A percentile compares a stretch with the other conserved stretches of the same genome.
phyloP scores from a whole-genome alignment of 192 early-diverging fungal genomes.

The Backusella mclennaniae region DNA sequence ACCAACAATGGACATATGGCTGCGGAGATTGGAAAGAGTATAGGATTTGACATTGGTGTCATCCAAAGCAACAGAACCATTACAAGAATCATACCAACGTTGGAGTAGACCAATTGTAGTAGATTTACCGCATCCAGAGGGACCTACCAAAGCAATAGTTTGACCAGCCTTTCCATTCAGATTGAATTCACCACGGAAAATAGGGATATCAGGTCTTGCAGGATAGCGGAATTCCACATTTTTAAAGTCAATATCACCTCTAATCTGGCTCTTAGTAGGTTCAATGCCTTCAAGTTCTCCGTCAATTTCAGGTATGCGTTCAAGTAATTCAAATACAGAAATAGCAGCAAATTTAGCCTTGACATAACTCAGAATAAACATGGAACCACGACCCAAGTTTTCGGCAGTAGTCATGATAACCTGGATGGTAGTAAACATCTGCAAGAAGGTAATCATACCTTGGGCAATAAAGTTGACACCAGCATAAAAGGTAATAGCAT shows the following conservation, averaged over 20 bases:
- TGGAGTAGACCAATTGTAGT: constrained; percentile 64
- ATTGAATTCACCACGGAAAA: constrained; percentile 37
- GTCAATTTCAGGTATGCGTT: constrained; percentile 73
- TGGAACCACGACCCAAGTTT: constrained; percentile 60
- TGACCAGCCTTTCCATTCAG: constrained; percentile 60
- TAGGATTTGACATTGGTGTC: constrained; percentile 57
- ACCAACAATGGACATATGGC: constrained; percentile 80
- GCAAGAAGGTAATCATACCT: constrained; percentile 14
- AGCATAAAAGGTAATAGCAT: constrained; percentile 70
- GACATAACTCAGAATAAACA: constrained; percentile 68
- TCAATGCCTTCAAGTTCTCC: constrained; percentile 43
- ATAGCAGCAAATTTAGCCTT: constrained; percentile 81
- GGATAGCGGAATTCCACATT: constrained; percentile 65
- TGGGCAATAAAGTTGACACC: constrained; percentile 43
- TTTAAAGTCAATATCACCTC: constrained; percentile 41
- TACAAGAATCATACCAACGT: constrained; percentile 76
- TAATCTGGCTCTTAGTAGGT: constrained; percentile 10
- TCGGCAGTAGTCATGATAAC: constrained; percentile 30
- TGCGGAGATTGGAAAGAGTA: constrained; percentile 65
- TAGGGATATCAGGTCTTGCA: constrained; percentile 53
- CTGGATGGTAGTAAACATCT: constrained; percentile 22
- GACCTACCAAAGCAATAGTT: constrained; percentile 86
- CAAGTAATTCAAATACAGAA: constrained; percentile 66
- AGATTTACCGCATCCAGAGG: constrained; percentile 84
- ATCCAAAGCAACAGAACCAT: constrained; percentile 64